Base-by-base conservation (phyloP, 2,329 filamentous ascomycete species). In the Microdochium nivale region DNA sequence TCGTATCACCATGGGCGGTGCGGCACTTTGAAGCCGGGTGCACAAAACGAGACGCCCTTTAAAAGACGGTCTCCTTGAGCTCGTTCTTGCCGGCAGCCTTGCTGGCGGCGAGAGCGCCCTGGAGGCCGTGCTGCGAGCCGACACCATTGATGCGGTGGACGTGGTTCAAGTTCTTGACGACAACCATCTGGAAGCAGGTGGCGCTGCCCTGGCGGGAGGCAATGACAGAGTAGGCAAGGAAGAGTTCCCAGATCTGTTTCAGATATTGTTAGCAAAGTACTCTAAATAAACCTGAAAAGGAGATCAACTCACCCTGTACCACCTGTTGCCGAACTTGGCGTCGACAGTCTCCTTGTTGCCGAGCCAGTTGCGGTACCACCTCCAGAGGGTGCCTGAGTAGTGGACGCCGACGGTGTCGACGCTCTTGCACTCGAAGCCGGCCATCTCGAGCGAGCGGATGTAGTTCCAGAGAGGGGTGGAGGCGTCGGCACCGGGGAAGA, bases 291-390 rank as follows among this genome's bases (percentile, higher is more conserved):
- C n/a, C n/a, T n/a, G n/a, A n/a, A n/a, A n/a, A n/a, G n/a, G n/a
- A n/a, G n/a, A 21, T n/a, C 25, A 55, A 78, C 87, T 76, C 79
- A 91, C 88, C 70, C 92, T 85, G 82, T 88, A 99, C 94, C 94
- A 99, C 66, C 88, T 80, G 66, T 87, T 84, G 64, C 94, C 94
- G 67, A 97, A 97, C 80, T 96, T 97, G 66, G 88, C 90, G 70
- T 87, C 82, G 55, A 96, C 88, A 77, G 95, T 95, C 53, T 95
- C 89, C 60, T 80, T 78, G 80, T 97, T 97, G 72, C 78, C 90
- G 69, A 96, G 80, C 94, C 94, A 97, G 81, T 97, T 97, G 59
- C 94, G 81, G 78, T 97, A 97, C 94, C 94, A 97, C 66, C 88
- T 83, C 94, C 94, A 97, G 56, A 99, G 76, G 25, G 94, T 97